Evolutionary conservation across 805 yeast genomes (phyloP), one percentile per base, ranked within the genome.

Genomic region (Candida fluviatilis): DNA sequence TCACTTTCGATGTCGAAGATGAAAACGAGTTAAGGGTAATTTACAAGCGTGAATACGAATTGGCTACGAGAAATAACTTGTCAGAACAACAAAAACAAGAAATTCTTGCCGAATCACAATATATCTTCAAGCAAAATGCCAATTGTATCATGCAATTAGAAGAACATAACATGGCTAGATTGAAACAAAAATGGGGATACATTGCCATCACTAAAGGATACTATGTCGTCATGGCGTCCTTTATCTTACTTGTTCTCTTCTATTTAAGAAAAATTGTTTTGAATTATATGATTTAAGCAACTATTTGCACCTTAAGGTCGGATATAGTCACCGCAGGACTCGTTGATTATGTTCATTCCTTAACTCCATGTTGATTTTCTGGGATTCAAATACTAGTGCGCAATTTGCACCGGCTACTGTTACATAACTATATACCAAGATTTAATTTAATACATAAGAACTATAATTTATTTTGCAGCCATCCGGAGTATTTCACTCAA

Each of bases 11-110:
- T 43, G 80, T 74, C 27, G 78, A 76, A 13, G 86, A 82, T 51
- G 84, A 80, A 52, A 76, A 78, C 50, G 66, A 71, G 39, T 73
- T 86, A 47, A 73, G 93, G 55, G 60, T 79, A 34, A 57, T 66
- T 21, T 87, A 82, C 64, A 86, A 85, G 63, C 72, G 83, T 48
- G 84, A 82, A 48, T 86, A 81, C 59, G 95, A 86, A 63, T 64
- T 85, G 39, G 78, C 77, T 34, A 86, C 95, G 3, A 74, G 95
- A 53, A 75, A 79, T 47, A 65, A 62, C n/a, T 68, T 86, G 43
- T 71, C 82, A 2, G 95, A 86, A 59, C 63, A 63, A 28, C 84
- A 86, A 60, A 87, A 86, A 63, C 57, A 66, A 39, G 84, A 81
- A 39, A 73, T 86, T 45, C 79, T 86, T 33, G 74, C 76, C 24